Conservation (phyloP, 805 yeast species). For the Saccharomyces paradoxus region DNA sequence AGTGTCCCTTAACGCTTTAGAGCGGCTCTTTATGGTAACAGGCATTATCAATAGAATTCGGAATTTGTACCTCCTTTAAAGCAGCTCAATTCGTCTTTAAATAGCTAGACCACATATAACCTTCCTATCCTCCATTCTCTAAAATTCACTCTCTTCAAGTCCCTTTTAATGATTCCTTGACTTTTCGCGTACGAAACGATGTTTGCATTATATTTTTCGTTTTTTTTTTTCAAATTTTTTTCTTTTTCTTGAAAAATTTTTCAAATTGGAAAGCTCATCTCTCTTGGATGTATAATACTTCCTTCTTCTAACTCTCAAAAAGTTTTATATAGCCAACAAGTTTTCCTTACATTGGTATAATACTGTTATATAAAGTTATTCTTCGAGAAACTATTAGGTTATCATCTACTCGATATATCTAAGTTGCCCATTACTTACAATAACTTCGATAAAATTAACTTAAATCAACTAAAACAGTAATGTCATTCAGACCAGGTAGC, state of each 20-base stretch:
- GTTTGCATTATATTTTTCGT: not conserved
- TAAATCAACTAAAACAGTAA: conserved; percentile 26
- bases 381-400: not conserved
- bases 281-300: not conserved
- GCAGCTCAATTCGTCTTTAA: not conserved
- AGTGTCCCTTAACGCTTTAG: conserved; percentile 46
- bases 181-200: not conserved
- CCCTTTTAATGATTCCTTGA: not conserved
- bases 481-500: conserved; percentile 72
- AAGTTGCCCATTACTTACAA: not conserved
- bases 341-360: not conserved
- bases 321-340: not conserved
- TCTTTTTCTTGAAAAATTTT: not conserved
- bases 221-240: not conserved
- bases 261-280: conserved; percentile 1
- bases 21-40: conserved; percentile 51
- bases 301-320: not conserved
- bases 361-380: not conserved
- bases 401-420: not conserved
- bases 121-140: not conserved
- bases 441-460: not conserved
- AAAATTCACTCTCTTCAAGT: not conserved
- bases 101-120: no score
- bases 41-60: conserved; percentile 7
- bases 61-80: not conserved